Evolutionary conservation across 805 yeast species (phyloP), one percentile per base, ranked within the genome.

Genomic region (Metschnikowia dekortorum): DNA sequence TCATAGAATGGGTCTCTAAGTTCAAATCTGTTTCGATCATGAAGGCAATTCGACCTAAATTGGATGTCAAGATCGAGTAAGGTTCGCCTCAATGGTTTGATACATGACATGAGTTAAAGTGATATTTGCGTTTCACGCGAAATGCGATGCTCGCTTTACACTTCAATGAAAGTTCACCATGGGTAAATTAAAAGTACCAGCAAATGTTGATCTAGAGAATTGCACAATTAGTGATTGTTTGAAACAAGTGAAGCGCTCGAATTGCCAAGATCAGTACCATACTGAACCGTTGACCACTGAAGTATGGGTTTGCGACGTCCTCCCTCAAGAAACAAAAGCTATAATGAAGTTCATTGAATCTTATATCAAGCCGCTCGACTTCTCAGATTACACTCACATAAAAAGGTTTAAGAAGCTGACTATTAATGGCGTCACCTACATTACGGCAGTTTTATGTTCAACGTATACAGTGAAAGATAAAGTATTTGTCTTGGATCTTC

Each of bases 321-420:
- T 57, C 1, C 77, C 84, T 49, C 48, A 59, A 44, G 58, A 62
- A n/a, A 64, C 73, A 2, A 66, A 66, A 48, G 45, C 47, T 18
- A 49, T 72, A 14, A 52, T 68, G 11, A 39, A 53, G 1, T 58
- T 69, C 28, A 60, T 72, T 1, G 60, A 65, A 22, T 64, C 65
- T n/a, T 51, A 47, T 13, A 48, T 71, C 8, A 53, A 61, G 6
- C 64, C 67, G 7, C 48, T 55, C 14, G 77, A 73, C 33, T 43
- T 42, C 6, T 42, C 61, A 6, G 54, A 61, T 6, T 61, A 69
- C 44, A 57, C 62, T 14, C 83, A 81, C 59, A 61, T 85, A 22
- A 87, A 87, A 60, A 65, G 89, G 49, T 73, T 86, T 30, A 68
- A 67, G 46, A 81, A 81, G 51, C 52, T 56, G 2, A 14, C 30